Conservation (phyloP, 139 green algal genomes). For the Deuterostichococcus epilithicus region DNA sequence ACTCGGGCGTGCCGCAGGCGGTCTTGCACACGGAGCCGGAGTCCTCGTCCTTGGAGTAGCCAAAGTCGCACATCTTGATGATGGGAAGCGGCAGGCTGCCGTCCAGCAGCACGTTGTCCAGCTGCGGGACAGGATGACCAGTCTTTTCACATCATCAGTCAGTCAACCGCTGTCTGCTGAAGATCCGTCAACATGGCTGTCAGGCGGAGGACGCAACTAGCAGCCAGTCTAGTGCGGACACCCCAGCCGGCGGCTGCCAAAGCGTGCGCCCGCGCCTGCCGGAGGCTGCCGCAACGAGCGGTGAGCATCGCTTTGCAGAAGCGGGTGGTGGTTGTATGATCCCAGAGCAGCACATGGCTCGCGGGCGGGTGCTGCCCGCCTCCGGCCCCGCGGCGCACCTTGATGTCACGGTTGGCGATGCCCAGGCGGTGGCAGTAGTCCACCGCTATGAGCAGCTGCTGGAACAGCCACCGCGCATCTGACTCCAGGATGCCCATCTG, state of each 20-base stretch:
- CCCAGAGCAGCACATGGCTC: too few relatives aligned
- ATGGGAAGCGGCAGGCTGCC: constrained; percentile 51
- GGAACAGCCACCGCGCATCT: constrained; percentile 61
- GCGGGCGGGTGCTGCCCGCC: too few relatives aligned
- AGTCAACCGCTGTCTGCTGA: too few relatives aligned
- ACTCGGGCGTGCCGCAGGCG: constrained; percentile 25
- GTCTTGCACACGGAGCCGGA: neutral
- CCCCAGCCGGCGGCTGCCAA: too few relatives aligned
- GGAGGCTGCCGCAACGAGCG: too few relatives aligned
- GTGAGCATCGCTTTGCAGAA: too few relatives aligned
- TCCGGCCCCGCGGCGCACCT: neutral
- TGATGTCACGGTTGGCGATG: constrained; percentile 8
- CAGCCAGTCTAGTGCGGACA: too few relatives aligned
- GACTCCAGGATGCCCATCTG: constrained; percentile 57
- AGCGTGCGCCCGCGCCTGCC: too few relatives aligned
- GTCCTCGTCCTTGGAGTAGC: constrained; percentile 41
- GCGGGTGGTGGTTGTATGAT: too few relatives aligned
- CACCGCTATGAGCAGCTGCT: constrained; percentile 17
- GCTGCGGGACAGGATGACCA: constrained; percentile 56
- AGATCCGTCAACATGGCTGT: too few relatives aligned
- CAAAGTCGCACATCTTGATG: constrained; percentile 70
- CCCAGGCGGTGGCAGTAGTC: constrained; percentile 8
- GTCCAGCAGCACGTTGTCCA: constrained; percentile 64
- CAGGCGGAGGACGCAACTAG: too few relatives aligned
- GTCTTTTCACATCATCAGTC: too few relatives aligned